Conservation (phyloP, 768 basidiomycete species). For the Boletellus sp. region DNA sequence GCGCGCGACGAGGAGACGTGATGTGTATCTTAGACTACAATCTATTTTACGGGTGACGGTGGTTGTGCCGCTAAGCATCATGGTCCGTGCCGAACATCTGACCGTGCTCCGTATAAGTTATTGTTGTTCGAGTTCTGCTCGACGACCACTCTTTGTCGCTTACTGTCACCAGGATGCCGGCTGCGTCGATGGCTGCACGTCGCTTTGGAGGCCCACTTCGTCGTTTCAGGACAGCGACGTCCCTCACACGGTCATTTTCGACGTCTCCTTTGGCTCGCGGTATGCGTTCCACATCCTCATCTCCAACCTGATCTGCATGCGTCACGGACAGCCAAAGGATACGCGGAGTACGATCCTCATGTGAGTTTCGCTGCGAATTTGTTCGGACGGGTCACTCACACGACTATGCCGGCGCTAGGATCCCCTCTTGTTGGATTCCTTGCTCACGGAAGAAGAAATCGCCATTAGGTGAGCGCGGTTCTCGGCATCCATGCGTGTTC, state of each 20-base stretch:
- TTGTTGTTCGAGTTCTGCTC: no score
- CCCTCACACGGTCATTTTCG: constrained; percentile 18
- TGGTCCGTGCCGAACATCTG: constrained; percentile 17
- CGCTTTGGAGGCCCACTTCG: constrained; percentile 4
- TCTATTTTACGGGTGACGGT: no score
- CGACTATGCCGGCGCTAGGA: constrained; percentile 53
- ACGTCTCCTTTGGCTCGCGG: constrained; percentile 16
- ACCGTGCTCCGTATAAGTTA: no score
- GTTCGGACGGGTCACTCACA: constrained; percentile 1
- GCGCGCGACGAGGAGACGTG: not conserved
- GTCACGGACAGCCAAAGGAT: constrained; percentile 15
- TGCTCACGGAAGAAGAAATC: constrained; percentile 86
- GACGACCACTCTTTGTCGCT: no score
- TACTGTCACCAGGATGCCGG: not conserved
- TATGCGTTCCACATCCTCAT: constrained; percentile 9
- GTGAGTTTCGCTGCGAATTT: constrained; percentile 10
- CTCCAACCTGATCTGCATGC: not conserved
- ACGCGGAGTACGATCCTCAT: constrained; percentile 18
- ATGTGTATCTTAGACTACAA: not conserved
- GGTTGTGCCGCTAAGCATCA: not conserved
- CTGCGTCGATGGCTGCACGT: constrained; percentile 1
- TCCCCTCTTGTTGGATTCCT: constrained; percentile 72
- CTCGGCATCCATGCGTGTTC: not conserved
- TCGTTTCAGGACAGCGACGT: constrained; percentile 10
- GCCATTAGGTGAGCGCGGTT: constrained; percentile 65